Conservation (phyloP, 2,329 filamentous ascomycete genomes). For the Claviceps paspali region DNA sequence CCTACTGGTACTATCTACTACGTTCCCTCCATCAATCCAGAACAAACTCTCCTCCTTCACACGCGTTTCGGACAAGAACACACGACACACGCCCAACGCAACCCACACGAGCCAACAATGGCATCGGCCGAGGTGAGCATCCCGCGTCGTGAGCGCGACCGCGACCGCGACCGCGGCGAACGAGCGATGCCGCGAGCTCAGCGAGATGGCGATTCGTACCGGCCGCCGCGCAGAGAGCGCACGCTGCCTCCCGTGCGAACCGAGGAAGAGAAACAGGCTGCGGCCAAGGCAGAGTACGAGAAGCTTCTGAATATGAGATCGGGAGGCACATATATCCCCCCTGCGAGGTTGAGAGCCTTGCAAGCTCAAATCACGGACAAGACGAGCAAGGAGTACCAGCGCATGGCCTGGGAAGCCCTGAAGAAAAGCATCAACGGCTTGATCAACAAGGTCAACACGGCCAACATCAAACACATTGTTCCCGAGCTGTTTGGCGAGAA, state of each 20-base stretch:
- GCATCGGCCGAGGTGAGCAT: constrained; percentile 29
- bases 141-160: constrained; percentile 22
- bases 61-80: neutral
- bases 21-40: too few relatives aligned
- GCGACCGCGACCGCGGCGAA: constrained; percentile 15
- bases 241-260: constrained; percentile 29
- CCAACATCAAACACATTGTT: constrained; percentile 95
- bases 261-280: constrained; percentile 75
- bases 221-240: constrained; percentile 22
- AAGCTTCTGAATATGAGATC: constrained; percentile 85
- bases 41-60: neutral
- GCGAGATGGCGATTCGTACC: constrained; percentile 36
- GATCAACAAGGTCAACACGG: constrained; percentile 98
- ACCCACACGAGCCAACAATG: constrained; percentile 15
- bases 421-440: constrained; percentile 98
- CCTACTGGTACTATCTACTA: too few relatives aligned
- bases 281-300: constrained; percentile 84
- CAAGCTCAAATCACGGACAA: constrained; percentile 97
- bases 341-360: constrained; percentile 74
- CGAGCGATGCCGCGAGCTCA: constrained; percentile 7
- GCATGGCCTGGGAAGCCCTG: constrained; percentile 96
- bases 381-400: constrained; percentile 90
- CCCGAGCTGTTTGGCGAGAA: constrained; percentile 95
- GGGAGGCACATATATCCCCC: constrained; percentile 91
- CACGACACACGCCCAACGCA: neutral